Base-by-base conservation (phyloP, 2,329 filamentous ascomycete genomes). In the Fusarium avenaceum region DNA sequence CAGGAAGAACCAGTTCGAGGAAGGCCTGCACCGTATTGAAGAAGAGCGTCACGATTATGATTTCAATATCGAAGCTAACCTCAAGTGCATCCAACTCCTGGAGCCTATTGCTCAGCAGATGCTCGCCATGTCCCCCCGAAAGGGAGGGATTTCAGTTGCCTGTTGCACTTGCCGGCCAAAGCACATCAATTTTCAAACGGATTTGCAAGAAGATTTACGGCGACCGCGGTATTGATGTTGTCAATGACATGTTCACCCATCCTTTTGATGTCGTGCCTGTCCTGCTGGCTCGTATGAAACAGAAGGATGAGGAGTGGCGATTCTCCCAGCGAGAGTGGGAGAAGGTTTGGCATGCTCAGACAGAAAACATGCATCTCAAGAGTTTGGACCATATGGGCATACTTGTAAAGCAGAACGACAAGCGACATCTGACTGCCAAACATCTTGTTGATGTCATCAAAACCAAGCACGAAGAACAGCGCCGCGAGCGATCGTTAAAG, bases 21-120 rank as follows among this genome's bases (percentile, higher is more conserved):
- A 99, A 79, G 92, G 92, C 32, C 87, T 99, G 10, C 96, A 99
- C 76, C 87, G 96, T 20, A 97, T 99, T 63, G 96, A 99, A 79
- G 96, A 99, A 79, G 96, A 99, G 78, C 92, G 96, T 6, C 96
- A 99, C 76, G 96, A 99, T 76, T 99, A 99, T 74, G 96, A 99
- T 78, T 97, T 96, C 81, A 96, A 97, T 76, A 98, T 99, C 53
- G 96, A 99, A 80, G 92, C 93, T 10, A 97, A 96, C 75, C 88
- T 92, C 63, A 94, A 97, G 71, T 97, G 96, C 49, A 97, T 99
- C 61, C 96, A 98, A 79, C 89, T 99, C 6, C 88, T 99, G 40
- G 95, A 98, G 77, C 96, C 96, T 0, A 93, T 98, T 60, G 94
- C 93, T 2, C 94, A 97, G 75, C 92, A 96, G 75, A 92, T 99